Percentiles rank a stretch among this genome's conserved stretches.
Evolutionary conservation across 176 grass and related monocot genomes (phyloP).

Genomic region (Ensete glaucum): DNA sequence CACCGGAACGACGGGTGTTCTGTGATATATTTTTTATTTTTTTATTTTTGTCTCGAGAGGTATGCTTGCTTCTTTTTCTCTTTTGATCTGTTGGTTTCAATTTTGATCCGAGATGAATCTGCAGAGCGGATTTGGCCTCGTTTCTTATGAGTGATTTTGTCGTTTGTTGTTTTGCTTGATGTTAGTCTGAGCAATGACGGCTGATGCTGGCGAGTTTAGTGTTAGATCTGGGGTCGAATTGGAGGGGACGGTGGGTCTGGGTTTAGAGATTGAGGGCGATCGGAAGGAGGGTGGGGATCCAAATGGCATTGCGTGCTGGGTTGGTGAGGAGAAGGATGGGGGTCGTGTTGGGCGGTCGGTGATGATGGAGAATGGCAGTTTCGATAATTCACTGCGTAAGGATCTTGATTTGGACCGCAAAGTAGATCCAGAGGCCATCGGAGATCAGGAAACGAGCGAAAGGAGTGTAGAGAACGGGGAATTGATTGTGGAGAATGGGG

Average conservation of each 20-base stretch:
- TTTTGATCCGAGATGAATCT: background rate
- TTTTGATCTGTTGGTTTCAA: background rate
- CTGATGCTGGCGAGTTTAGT: conserved; percentile 31
- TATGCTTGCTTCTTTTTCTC: background rate
- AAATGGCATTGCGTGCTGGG: conserved; percentile 13
- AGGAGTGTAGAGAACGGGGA: conserved; percentile 3
- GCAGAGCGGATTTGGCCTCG: background rate
- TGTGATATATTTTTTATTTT: background rate
- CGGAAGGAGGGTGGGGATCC: background rate
- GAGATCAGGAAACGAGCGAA: background rate
- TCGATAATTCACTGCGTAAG: conserved; percentile 24
- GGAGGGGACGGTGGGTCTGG: conserved; percentile 7
- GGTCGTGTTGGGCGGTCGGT: conserved; percentile 32
- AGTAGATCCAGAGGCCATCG: conserved; percentile 1
- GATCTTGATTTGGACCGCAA: conserved; percentile 26
- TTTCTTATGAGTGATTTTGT: background rate
- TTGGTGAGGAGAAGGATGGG: conserved; percentile 28
- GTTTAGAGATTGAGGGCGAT: background rate
- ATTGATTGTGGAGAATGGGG: conserved; percentile 9
- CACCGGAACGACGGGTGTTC: background rate
- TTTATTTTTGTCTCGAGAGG: background rate
- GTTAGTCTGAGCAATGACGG: conserved; percentile 41
- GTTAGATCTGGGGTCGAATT: conserved; percentile 35
- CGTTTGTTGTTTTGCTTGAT: conserved; percentile 4
- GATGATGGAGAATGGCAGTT: conserved; percentile 42